These are phyloP conservation scores for Striga asiatica DNA, from an alignment of 257 asterid genomes.

Conservation along the genomic window DNA sequence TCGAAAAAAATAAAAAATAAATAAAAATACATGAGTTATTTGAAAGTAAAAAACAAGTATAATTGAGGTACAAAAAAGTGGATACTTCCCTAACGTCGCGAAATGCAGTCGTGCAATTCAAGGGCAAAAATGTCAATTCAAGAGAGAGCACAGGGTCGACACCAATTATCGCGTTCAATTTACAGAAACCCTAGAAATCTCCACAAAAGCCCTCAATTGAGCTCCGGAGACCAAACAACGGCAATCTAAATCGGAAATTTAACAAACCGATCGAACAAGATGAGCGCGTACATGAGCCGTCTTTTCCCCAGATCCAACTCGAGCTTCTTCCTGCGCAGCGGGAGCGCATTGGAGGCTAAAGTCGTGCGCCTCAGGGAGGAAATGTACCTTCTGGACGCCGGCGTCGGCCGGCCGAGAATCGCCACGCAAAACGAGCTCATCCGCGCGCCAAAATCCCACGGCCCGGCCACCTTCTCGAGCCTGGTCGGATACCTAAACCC, in stretches of 20 bases:
- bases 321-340: constrained; percentile 33
- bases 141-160: constrained; percentile 3
- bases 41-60: too few relatives aligned
- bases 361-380: constrained; percentile 29
- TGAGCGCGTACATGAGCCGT: constrained; percentile 42
- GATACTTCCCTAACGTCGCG: too few relatives aligned
- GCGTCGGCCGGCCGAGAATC: constrained; percentile 29
- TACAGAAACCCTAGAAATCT: constrained; percentile 16
- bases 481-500: constrained; percentile 36
- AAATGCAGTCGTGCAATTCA: too few relatives aligned
- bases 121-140: neutral
- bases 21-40: too few relatives aligned
- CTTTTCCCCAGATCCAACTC: constrained; percentile 39
- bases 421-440: constrained; percentile 30
- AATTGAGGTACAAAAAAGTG: too few relatives aligned
- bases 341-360: constrained; percentile 33
- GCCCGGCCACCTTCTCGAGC: constrained; percentile 20
- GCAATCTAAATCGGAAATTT: too few relatives aligned
- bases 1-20: too few relatives aligned
- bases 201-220: neutral
- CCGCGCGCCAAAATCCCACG: constrained; percentile 13
- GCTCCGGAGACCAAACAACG: neutral
- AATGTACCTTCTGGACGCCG: constrained; percentile 35
- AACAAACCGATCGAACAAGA: constrained; percentile 12
- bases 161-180: neutral